Evolutionary conservation across 1,284 basidiomycete genomes (phyloP).

Genomic region (Ganoderma multipileum): DNA sequence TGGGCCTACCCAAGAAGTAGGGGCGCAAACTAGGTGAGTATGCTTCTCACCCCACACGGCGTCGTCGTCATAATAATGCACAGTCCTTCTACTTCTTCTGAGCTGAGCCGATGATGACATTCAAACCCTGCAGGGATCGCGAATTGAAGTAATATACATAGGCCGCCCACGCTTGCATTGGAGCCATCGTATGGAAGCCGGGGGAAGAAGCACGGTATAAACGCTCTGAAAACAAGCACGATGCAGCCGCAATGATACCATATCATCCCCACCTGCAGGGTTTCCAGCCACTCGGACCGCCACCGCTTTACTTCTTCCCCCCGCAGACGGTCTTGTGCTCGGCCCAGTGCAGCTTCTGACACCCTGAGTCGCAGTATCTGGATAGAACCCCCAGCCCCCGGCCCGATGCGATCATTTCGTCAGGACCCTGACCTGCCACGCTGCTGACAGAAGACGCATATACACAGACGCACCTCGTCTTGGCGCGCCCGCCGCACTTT

Average conservation of each 20-base stretch:
- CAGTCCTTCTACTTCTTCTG: background rate
- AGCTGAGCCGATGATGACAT: background rate
- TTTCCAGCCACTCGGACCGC: background rate
- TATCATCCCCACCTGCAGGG: background rate
- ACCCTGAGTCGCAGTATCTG: constrained; percentile 58
- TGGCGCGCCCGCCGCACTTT: constrained; percentile 44
- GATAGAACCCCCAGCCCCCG: background rate
- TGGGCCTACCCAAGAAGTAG: background rate
- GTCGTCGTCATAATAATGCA: background rate
- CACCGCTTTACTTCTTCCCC: constrained; percentile 1
- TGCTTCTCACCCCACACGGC: background rate
- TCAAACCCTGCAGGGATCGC: background rate
- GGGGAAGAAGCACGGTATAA: background rate
- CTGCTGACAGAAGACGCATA: background rate
- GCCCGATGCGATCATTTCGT: background rate
- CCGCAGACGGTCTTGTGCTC: constrained; percentile 34
- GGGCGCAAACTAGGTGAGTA: background rate
- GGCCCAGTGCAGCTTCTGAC: constrained; percentile 58
- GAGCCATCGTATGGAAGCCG: background rate
- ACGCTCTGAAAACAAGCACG: background rate
- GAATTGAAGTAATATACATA: background rate
- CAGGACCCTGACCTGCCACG: background rate
- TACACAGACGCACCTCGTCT: constrained; percentile 48
- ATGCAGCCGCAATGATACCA: background rate
- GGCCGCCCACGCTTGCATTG: background rate